Base-by-base conservation (phyloP, 2,329 filamentous ascomycete genomes). In the Didymella lethalis region DNA sequence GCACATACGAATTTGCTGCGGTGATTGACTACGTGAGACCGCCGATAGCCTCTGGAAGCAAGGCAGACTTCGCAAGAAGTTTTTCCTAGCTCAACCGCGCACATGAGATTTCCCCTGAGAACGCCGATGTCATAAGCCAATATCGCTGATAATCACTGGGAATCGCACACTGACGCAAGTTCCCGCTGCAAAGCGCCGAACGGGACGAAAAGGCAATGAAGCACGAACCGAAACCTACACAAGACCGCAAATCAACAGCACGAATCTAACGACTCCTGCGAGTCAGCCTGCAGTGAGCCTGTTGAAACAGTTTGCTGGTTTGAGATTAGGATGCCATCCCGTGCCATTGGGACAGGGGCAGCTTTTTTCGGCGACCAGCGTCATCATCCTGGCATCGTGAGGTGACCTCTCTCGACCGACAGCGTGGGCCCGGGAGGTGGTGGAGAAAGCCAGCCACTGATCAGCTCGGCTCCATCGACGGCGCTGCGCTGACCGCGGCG, bases 391-490 rank as follows among this genome's bases (percentile, higher is more conserved):
- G 29, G 48, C 29, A 50, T 61, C 54, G 59, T 67, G 64, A 69
- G 61, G 64, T 67, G 61, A 65, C 57, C 40, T 58, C 40, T 58
- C 32, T 29, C 51, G 20, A 50, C 73, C 73, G 73, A 72, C 70
- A 67, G 69, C 23, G 49, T 67, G 73, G 73, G 67, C 41, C 66
- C 64, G 71, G 70, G 65, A 66, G 59, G 57, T 61, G 58, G 66
- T 67, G 64, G 62, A 63, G 65, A 50, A 54, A 43, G 32, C 68
- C 63, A 64, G 65, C 67, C 71, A 66, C 64, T 67, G 69, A 72
- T 67, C 64, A 63, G 58, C 64, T 61, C 64, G 57, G 65, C 62
- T 67, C 54, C 54, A 65, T 67, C 64, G 60, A 64, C 58, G 68
- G 65, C 61, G 64, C 57, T 41, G 64, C 54, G 49, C 54, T 54